Conservation (phyloP, 257 asterid genomes). For the Lavandula angustifolia region DNA sequence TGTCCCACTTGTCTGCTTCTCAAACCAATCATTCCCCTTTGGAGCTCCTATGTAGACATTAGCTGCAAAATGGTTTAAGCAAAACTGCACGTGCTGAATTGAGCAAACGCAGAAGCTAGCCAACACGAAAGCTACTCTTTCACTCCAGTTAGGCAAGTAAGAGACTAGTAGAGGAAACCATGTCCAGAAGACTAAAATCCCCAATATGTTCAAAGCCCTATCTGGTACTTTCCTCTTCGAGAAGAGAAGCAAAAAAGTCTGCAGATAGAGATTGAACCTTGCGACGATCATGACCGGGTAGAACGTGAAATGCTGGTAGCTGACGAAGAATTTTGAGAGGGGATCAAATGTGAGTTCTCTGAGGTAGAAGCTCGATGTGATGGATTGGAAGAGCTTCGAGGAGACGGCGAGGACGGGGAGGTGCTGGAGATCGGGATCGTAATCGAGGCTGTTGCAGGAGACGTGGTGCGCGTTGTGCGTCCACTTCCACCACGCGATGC, state of each 20-base stretch:
- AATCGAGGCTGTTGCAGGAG: constrained; percentile 49
- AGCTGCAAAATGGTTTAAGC: constrained; percentile 84
- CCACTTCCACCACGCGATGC: constrained; percentile 63
- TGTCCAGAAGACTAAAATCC: constrained; percentile 75
- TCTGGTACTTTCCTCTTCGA: constrained; percentile 65
- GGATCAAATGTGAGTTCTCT: constrained; percentile 64
- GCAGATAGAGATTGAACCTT: constrained; percentile 71
- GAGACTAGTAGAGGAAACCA: constrained; percentile 85
- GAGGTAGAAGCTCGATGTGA: constrained; percentile 60
- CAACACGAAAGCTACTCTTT: constrained; percentile 58
- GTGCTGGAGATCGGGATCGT: constrained; percentile 54
- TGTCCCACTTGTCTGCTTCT: constrained; percentile 81
- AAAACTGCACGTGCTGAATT: constrained; percentile 79
- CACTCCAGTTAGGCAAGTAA: constrained; percentile 65
- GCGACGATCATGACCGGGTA: constrained; percentile 74
- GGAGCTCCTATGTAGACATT: constrained; percentile 71
- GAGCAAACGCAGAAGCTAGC: constrained; percentile 58
- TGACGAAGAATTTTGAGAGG: constrained; percentile 55
- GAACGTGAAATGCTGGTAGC: constrained; percentile 72
- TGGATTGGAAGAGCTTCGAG: constrained; percentile 42
- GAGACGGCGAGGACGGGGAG: constrained; percentile 77
- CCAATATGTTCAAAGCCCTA: constrained; percentile 62
- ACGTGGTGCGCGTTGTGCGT: constrained; percentile 54
- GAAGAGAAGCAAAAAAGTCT: constrained; percentile 64
- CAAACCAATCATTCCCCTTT: constrained; percentile 82